Conservation (phyloP, 257 asterid species). For the Przewalskia tangutica region DNA sequence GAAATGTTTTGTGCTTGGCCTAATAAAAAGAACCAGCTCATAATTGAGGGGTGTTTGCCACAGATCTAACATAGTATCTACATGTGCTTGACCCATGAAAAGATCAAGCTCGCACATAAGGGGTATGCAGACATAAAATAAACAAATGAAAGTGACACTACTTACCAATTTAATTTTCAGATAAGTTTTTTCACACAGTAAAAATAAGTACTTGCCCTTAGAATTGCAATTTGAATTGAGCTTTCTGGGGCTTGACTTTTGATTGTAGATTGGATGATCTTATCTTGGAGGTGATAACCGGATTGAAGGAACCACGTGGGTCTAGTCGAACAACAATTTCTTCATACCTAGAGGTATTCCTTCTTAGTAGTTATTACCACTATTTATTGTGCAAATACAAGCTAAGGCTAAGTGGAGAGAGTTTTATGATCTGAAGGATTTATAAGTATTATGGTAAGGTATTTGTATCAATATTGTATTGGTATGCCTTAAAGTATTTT, state of each 20-base stretch:
- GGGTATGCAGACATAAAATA: background rate
- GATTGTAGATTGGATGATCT: conserved; percentile 56
- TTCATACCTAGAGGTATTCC: conserved; percentile 62
- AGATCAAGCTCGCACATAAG: background rate
- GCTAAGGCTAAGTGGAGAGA: background rate
- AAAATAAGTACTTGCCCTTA: background rate
- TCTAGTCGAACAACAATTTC: conserved; percentile 53
- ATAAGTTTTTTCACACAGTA: background rate
- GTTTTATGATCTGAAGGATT: background rate
- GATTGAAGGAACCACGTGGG: conserved; percentile 89
- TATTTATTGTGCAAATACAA: background rate
- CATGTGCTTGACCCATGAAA: background rate
- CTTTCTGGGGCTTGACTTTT: conserved; percentile 9
- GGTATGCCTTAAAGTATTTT: background rate
- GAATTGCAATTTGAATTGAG: background rate
- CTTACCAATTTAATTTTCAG: background rate
- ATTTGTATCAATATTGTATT: background rate
- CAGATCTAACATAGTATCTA: background rate
- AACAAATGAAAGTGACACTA: background rate
- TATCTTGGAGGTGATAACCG: conserved; percentile 64
- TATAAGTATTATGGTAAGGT: background rate
- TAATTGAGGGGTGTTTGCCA: background rate
- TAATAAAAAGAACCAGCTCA: background rate
- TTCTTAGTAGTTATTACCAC: background rate
- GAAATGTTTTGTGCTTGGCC: background rate